phyloP scores from a whole-genome alignment of 352 stramenopile genomes.

The Halophytophthora batemanensis region DNA sequence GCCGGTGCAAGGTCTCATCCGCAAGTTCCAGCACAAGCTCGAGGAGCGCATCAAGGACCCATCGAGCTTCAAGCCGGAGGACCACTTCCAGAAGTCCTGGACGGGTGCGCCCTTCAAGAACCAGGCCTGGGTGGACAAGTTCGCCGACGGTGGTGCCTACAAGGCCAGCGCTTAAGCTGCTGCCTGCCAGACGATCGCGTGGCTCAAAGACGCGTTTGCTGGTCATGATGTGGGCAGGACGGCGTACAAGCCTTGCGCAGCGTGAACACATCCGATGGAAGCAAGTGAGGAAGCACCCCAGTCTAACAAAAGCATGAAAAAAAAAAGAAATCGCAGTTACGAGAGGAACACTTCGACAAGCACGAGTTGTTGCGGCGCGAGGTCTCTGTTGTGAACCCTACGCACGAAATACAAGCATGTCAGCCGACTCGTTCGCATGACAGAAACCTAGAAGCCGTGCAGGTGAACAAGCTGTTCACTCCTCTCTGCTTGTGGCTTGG shows the following conservation, averaged over 20 bases:
- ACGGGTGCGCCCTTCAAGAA: conserved; percentile 95
- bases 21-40: conserved; percentile 98
- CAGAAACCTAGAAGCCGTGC: no score
- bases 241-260: conserved; percentile 1
- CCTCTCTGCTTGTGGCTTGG: no score
- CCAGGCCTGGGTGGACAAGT: conserved; percentile 92
- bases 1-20: conserved; percentile 98
- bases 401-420: conserved; percentile 30
- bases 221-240: no score
- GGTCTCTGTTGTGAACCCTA: conserved; percentile 18
- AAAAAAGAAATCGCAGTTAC: conserved; percentile 9
- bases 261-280: neutral
- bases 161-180: conserved; percentile 55
- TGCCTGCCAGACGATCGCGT: neutral
- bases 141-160: conserved; percentile 91
- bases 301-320: conserved; percentile 20
- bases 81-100: conserved; percentile 95
- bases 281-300: conserved; percentile 18
- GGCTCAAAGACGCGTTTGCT: no score
- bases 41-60: conserved; percentile 97
- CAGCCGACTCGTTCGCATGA: conserved; percentile 12
- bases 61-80: conserved; percentile 91
- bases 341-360: no score
- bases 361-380: conserved; percentile 24
- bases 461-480: no score